These are phyloP conservation scores for Coemansia sp. DNA, from an alignment of 192 early-diverging fungal genomes.

Conservation along the genomic window DNA sequence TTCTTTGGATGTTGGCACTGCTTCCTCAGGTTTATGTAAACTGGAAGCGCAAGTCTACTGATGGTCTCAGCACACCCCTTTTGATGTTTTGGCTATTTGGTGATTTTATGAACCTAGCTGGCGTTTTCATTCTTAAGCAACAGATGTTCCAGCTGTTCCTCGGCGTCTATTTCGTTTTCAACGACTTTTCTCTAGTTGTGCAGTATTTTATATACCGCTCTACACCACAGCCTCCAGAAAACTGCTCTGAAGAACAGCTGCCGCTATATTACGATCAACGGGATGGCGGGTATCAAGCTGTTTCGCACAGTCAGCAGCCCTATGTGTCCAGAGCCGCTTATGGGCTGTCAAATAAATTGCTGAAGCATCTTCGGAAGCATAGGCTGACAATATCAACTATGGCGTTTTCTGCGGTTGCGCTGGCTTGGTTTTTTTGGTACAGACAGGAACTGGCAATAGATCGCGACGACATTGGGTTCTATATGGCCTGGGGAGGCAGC, in stretches of 20 bases:
- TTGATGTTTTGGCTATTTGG: conserved; percentile 53
- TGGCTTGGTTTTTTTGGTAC: conserved; percentile 7
- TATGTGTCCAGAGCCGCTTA: background rate
- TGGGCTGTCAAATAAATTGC: background rate
- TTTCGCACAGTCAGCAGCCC: background rate
- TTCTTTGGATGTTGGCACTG: conserved; percentile 33
- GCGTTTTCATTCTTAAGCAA: conserved; percentile 70
- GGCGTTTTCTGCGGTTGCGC: background rate
- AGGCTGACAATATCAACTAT: background rate
- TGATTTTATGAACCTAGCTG: conserved; percentile 71
- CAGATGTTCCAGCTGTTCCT: conserved; percentile 67
- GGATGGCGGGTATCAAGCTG: background rate
- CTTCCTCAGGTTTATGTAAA: conserved; percentile 34
- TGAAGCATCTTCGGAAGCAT: background rate
- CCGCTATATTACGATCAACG: background rate
- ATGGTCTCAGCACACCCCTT: conserved; percentile 19
- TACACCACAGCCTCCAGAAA: background rate
- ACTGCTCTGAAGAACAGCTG: background rate
- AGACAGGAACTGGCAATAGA: background rate
- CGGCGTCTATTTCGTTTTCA: conserved; percentile 50
- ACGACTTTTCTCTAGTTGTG: conserved; percentile 34
- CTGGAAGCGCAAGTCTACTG: conserved; percentile 31
- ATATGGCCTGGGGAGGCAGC: conserved; percentile 72
- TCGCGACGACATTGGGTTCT: conserved; percentile 46
- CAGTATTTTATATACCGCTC: conserved; percentile 46